Evolutionary conservation across 2,329 filamentous ascomycete genomes (phyloP).

Genomic region (Shiraia sp.): DNA sequence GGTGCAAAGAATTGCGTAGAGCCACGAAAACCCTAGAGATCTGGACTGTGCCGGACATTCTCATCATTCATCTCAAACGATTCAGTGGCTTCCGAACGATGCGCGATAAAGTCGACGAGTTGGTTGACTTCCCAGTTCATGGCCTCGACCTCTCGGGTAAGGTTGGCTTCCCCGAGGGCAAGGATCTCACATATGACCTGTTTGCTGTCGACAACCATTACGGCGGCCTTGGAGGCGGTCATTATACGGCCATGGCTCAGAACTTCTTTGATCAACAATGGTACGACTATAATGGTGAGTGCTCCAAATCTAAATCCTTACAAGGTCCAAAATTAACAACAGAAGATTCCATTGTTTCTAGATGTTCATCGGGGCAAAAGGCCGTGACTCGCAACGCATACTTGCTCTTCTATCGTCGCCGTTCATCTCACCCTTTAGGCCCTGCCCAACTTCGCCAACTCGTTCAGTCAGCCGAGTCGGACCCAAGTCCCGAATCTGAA

Average conservation of each 20-base stretch:
- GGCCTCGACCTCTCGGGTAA: constrained; percentile 80
- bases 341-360: constrained; percentile 77
- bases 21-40: constrained; percentile 96
- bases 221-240: constrained; percentile 88
- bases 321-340: too few relatives aligned
- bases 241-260: constrained; percentile 93
- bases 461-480: constrained; percentile 61
- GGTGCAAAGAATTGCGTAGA: constrained; percentile 90
- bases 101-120: constrained; percentile 86
- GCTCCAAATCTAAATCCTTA: too few relatives aligned
- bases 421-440: constrained; percentile 75
- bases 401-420: constrained; percentile 91
- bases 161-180: constrained; percentile 79
- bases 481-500: constrained; percentile 46
- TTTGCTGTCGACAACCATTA: constrained; percentile 97
- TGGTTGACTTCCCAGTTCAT: constrained; percentile 89
- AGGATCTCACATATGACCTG: constrained; percentile 85
- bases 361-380: constrained; percentile 61
- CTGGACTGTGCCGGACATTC: constrained; percentile 94
- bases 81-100: constrained; percentile 85
- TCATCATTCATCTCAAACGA: constrained; percentile 92
- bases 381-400: constrained; percentile 82
- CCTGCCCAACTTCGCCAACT: constrained; percentile 75
- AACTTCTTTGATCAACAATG: constrained; percentile 88
- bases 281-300: constrained; percentile 93